Evolutionary conservation across 192 early-diverging fungal species (phyloP).

Genomic region (Gonapodya prolifera): DNA sequence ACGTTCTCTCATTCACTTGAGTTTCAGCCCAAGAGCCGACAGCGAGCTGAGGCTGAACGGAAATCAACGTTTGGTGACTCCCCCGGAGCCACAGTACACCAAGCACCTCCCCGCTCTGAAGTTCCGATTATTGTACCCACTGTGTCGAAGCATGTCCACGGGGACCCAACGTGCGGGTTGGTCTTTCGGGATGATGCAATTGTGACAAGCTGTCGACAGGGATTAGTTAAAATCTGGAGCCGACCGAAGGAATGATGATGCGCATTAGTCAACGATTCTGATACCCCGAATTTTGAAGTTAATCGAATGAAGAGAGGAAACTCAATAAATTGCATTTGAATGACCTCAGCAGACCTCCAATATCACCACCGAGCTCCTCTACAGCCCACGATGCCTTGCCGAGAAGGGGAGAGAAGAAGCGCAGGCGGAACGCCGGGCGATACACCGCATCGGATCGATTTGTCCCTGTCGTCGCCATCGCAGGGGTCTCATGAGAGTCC

Average conservation of each 20-base stretch:
- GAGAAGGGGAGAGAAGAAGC: not conserved
- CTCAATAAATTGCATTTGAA: not conserved
- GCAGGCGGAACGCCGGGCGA: not conserved
- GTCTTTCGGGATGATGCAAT: slow-evolving; percentile 56
- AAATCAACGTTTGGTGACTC: not conserved
- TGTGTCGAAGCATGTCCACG: slow-evolving; percentile 46
- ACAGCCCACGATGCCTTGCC: not conserved
- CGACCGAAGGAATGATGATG: slow-evolving; percentile 30
- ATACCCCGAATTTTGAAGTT: not conserved
- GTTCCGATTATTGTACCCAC: slow-evolving; percentile 63
- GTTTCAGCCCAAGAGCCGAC: not conserved
- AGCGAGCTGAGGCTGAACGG: not conserved
- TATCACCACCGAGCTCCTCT: not conserved
- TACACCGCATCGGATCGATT: not conserved
- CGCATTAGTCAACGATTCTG: too few relatives aligned
- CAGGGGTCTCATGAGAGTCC: too few relatives aligned
- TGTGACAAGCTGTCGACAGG: slow-evolving; percentile 58
- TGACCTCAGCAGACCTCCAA: not conserved
- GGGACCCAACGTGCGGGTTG: slow-evolving; percentile 43
- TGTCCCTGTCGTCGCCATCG: not conserved
- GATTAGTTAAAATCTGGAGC: slow-evolving; percentile 60
- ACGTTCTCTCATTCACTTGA: not conserved
- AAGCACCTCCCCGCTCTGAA: slow-evolving; percentile 24
- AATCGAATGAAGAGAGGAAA: not conserved
- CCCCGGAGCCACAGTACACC: slow-evolving; percentile 15